Evolutionary conservation across 129 eudicot genomes (phyloP).

Genomic region (Flaveria linearis): DNA sequence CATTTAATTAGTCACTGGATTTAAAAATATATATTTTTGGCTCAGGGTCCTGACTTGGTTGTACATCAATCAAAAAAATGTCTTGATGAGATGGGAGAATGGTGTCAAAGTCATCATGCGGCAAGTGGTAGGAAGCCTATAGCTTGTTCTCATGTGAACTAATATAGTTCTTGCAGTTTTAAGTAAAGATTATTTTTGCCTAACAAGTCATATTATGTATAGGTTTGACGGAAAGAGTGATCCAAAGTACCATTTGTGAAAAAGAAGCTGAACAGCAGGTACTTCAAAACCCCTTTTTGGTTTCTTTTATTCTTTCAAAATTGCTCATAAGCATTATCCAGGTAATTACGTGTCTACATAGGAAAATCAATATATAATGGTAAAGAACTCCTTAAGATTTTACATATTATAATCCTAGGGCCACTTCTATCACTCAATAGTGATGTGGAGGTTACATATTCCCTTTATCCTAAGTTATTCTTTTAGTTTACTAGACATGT

Average conservation of each 20-base stretch:
- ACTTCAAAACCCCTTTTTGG: slow-evolving; percentile 1
- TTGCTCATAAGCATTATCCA: neutral
- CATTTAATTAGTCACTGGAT: neutral
- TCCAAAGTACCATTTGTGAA: slow-evolving; percentile 72
- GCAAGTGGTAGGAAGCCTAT: slow-evolving; percentile 72
- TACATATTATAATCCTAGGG: neutral
- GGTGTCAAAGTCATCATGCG: slow-evolving; percentile 93
- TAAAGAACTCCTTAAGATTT: neutral
- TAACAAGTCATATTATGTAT: slow-evolving; percentile 5
- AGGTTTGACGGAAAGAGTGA: slow-evolving; percentile 90
- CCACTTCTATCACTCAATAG: slow-evolving; percentile 1
- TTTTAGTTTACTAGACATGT: neutral
- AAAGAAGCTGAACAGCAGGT: slow-evolving; percentile 93
- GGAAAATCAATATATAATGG: neutral
- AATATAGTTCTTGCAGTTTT: neutral
- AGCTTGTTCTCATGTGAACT: slow-evolving; percentile 4
- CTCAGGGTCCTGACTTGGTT: slow-evolving; percentile 90
- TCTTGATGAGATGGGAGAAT: slow-evolving; percentile 85
- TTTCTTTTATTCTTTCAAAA: neutral
- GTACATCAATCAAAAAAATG: slow-evolving; percentile 87
- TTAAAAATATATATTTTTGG: neutral
- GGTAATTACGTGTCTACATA: neutral
- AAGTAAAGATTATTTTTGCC: neutral
- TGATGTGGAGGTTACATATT: neutral
- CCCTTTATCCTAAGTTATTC: neutral